These are phyloP conservation scores for Debaryomyces sp. DNA, from an alignment of 1,139 yeast genomes.

Conservation along the genomic window DNA sequence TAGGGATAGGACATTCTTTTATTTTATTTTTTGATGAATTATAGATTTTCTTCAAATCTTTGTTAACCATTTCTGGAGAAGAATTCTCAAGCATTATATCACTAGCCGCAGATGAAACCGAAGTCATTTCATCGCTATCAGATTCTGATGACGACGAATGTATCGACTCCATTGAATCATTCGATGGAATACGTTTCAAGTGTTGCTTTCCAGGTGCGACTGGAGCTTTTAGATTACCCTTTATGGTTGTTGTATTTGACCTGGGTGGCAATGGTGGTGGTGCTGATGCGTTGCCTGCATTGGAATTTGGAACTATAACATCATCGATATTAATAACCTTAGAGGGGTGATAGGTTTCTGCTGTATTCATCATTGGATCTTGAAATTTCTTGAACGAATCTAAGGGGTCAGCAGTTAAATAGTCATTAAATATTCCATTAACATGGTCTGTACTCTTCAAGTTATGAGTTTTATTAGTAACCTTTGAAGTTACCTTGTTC, in stretches of 20 bases:
- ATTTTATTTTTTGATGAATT: conserved; percentile 41
- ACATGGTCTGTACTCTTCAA: conserved; percentile 31
- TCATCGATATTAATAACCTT: conserved; percentile 24
- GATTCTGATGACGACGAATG: conserved; percentile 19
- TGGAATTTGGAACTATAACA: conserved; percentile 17
- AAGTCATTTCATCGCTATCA: conserved; percentile 18
- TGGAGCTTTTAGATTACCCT: neutral
- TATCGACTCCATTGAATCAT: conserved; percentile 23
- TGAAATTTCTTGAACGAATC: conserved; percentile 32
- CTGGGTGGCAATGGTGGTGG: conserved; percentile 39
- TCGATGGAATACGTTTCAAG: conserved; percentile 2
- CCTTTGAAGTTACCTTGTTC: conserved; percentile 28
- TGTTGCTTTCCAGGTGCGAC: neutral
- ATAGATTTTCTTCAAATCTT: conserved; percentile 31
- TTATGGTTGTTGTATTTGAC: conserved; percentile 19
- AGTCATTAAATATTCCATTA: conserved; percentile 37
- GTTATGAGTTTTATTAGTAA: conserved; percentile 26
- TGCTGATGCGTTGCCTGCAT: conserved; percentile 9
- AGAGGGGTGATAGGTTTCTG: conserved; percentile 36
- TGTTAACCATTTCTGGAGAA: conserved; percentile 22
- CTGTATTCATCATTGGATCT: conserved; percentile 28
- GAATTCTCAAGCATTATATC: conserved; percentile 22
- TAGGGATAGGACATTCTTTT: conserved; percentile 30
- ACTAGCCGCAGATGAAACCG: conserved; percentile 27
- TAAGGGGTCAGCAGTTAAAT: conserved; percentile 38